Base-by-base conservation (phyloP, 306 rosid species). In the Vicia faba region DNA sequence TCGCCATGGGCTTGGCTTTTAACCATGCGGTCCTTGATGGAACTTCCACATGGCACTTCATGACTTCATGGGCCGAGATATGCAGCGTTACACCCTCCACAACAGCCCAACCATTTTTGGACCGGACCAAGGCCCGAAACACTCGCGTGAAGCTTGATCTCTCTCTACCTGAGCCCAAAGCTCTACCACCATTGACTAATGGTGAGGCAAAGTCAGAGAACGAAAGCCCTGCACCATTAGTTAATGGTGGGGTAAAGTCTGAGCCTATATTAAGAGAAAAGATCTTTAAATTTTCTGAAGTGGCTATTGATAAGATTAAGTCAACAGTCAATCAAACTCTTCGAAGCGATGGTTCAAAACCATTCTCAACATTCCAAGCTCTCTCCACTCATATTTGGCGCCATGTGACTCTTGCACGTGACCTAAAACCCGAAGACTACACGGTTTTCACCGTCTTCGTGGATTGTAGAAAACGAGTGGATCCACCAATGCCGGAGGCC, bases 361-460 rank as follows among this genome's bases (percentile, higher is more conserved):
- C 96, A 19, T 93, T 88, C 83, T 90, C 99, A 19, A 93, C 99
- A 4, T 93, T 93, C 51, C 99, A 93, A 12, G 65, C 97, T 2
- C 92, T 93, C 50, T 86, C 97, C 5, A 80, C 79, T 46, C 97
- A 93, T 40, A 72, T 90, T 20, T 93, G 99, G 99, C 96, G 97
- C 68, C 99, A 88, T 35, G 89, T 93, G 58, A 83, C 66, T 61
- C 66, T 61, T 0, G 96, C 99, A 31, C 95, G 99, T 45, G 77
- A 81, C 64, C 84, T 93, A 1, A 90, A 88, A 26, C 92, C 95
- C 0, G 97, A 93, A 12, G 99, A 90, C 76, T 79, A 80, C 85
- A 93, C 99, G 0, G 99, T 90, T 15, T 93, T 82, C 84, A 93
- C 99, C 1, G 95, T 93, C 26, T 93, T 93, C n/a, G 96, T 75